phyloP scores from a whole-genome alignment of 768 basidiomycete species.

The Rhodosporidiobolus odoratus region DNA sequence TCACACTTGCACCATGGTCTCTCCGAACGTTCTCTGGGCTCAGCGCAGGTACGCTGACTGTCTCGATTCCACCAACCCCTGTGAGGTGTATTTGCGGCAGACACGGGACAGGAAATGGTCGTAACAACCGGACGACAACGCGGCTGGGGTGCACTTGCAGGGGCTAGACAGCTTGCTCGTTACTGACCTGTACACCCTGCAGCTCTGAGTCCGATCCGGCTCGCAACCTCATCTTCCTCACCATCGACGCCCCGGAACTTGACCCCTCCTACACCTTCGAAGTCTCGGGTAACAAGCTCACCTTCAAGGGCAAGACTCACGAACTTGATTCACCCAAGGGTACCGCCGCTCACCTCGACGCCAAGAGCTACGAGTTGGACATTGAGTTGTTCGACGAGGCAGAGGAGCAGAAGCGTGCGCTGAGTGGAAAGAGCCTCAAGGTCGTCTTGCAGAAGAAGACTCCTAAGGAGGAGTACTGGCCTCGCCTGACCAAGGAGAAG shows the following conservation, averaged over 20 bases:
- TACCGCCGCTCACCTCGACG: slow-evolving; percentile 49
- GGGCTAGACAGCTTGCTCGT: no score
- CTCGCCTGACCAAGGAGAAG: slow-evolving; percentile 84
- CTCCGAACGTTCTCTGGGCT: slow-evolving; percentile 92
- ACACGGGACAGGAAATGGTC: no score
- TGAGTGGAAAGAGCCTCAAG: slow-evolving; percentile 63
- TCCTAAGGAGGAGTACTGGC: slow-evolving; percentile 74
- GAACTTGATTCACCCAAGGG: neutral
- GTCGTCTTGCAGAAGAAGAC: slow-evolving; percentile 77
- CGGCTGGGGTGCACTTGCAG: no score
- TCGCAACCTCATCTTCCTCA: slow-evolving; percentile 39
- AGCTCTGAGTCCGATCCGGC: slow-evolving; percentile 45
- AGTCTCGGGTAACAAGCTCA: slow-evolving; percentile 46
- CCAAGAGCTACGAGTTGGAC: slow-evolving; percentile 66
- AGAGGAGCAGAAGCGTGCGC: slow-evolving; percentile 59
- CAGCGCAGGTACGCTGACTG: slow-evolving; percentile 66
- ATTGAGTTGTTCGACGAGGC: slow-evolving; percentile 72
- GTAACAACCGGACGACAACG: no score
- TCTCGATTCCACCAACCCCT: no score
- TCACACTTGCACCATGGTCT: slow-evolving; percentile 42
- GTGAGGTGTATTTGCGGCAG: no score
- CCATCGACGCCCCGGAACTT: slow-evolving; percentile 36
- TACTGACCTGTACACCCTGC: neutral
- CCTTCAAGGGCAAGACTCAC: slow-evolving; percentile 47
- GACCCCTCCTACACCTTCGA: slow-evolving; percentile 34